Evolutionary conservation across 2,329 filamentous ascomycete genomes (phyloP), one percentile per base, ranked within the genome.

Genomic region (Lasiodiplodia sp.): DNA sequence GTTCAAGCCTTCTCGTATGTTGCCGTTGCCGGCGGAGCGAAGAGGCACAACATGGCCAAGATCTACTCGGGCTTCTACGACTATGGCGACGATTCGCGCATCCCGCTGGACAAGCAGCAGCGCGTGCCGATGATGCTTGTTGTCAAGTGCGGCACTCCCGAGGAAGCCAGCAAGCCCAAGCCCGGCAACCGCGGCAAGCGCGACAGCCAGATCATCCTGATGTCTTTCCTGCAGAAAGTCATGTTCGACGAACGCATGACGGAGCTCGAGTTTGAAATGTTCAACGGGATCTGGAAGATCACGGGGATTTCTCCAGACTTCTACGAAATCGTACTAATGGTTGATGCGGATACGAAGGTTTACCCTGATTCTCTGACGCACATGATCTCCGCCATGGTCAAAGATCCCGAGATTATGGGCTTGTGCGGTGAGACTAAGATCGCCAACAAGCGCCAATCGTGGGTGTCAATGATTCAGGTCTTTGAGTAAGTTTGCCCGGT

Each of bases 201-300:
- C 78, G 96, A 99, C 86, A 97, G 93, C 84, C 96, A 99, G 81
- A 97, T 99, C 77, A 96, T 99, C 74, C 87, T 99, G 73, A 99
- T 99, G 96, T 97, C 94, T 5, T 99, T 99, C 86, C 84, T 99
- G 73, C 96, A 99, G 79, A 99, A 99, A 84, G 96, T 99, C 77
- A 99, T 99, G 96, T 99, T 99, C 76, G 96, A 99, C 79, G 96
- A 99, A 82, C 92, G 96, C 71, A 99, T 99, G 96, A 99, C 96
- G 21, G 95, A 99, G 80, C 90, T 99, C 65, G 96, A 99, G 80
- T 99, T 94, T 77, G 96, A 99, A 78, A 98, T 99, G 92, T 99
- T 99, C 85, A 99, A 98, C 78, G 96, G 96, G 66, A 86, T 99
- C 71, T 99, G 95, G 94, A 97, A 97, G 80, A 93, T 99, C 55